Evolutionary conservation across 768 basidiomycete species (phyloP).

Genomic region (Leccinum boreale): DNA sequence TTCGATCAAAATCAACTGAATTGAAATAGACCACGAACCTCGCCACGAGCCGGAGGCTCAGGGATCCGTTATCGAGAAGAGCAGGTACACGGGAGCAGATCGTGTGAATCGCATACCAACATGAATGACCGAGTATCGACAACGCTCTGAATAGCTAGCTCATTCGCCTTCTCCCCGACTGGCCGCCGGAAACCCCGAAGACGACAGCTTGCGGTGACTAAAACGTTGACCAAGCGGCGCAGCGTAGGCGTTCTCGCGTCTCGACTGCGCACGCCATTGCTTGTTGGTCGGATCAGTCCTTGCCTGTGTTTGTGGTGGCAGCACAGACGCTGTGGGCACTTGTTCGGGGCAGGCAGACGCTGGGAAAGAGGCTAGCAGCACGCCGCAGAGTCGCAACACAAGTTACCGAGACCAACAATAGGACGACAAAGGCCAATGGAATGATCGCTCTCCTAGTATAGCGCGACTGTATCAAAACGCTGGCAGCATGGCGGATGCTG

Average conservation of each 20-base stretch:
- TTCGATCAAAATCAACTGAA: not conserved
- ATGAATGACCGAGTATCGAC: not conserved
- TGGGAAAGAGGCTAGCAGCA: too few relatives aligned
- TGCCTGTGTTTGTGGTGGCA: too few relatives aligned
- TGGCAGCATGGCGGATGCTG: not conserved
- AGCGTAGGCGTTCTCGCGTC: not conserved
- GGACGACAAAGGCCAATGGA: too few relatives aligned
- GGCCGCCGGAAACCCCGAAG: not conserved
- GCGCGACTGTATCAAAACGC: too few relatives aligned
- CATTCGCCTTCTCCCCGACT: not conserved
- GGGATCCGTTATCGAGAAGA: not conserved
- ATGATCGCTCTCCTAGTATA: too few relatives aligned
- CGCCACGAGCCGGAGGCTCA: not conserved
- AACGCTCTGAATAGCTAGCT: not conserved
- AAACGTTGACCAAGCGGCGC: not conserved
- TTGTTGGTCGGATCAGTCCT: too few relatives aligned
- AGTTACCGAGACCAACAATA: too few relatives aligned
- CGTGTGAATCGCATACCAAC: not conserved
- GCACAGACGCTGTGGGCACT: too few relatives aligned
- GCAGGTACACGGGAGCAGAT: not conserved
- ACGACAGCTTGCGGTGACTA: not conserved
- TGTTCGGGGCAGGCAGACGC: too few relatives aligned
- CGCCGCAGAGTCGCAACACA: too few relatives aligned
- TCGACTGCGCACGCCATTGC: not conserved
- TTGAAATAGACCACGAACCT: not conserved